These are phyloP conservation scores for Stenogyne calaminthoides DNA, from an alignment of 305 asterid genomes.

Conservation along the genomic window DNA sequence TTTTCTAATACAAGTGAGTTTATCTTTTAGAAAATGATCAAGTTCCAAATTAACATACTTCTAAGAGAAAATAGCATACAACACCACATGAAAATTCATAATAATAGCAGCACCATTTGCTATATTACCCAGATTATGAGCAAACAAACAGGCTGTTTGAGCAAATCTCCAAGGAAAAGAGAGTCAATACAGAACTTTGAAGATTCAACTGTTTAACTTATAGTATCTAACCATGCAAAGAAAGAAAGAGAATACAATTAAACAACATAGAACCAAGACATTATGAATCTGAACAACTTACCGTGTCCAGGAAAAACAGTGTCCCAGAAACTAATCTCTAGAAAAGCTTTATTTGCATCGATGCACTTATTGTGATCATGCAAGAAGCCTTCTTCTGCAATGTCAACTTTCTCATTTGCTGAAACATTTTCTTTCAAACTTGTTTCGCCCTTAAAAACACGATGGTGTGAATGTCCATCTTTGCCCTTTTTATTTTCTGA, in stretches of 20 bases:
- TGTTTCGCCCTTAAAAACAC: conserved; percentile 31
- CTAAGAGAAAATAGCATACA: neutral
- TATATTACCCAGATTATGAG: neutral
- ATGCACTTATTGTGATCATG: conserved; percentile 73
- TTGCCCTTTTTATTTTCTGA: conserved; percentile 36
- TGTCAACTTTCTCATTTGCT: conserved; percentile 37
- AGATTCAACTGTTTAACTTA: neutral
- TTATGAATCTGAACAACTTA: conserved; percentile 29
- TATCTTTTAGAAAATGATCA: neutral
- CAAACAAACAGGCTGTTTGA: neutral
- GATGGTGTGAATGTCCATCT: conserved; percentile 22
- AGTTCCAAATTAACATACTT: neutral
- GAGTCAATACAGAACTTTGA: neutral
- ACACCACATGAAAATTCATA: neutral
- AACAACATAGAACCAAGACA: neutral
- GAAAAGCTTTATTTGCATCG: conserved; percentile 47
- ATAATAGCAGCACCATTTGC: neutral
- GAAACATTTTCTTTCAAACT: conserved; percentile 28
- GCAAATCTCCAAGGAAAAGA: neutral
- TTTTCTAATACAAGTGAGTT: neutral
- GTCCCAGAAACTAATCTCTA: conserved; percentile 48
- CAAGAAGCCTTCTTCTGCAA: conserved; percentile 59
- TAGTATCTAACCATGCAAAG: neutral
- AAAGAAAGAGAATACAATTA: conserved; percentile 8
- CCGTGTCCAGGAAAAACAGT: conserved; percentile 64